Evolutionary conservation across 768 basidiomycete species (phyloP).

Genomic region (Mycena crocata): DNA sequence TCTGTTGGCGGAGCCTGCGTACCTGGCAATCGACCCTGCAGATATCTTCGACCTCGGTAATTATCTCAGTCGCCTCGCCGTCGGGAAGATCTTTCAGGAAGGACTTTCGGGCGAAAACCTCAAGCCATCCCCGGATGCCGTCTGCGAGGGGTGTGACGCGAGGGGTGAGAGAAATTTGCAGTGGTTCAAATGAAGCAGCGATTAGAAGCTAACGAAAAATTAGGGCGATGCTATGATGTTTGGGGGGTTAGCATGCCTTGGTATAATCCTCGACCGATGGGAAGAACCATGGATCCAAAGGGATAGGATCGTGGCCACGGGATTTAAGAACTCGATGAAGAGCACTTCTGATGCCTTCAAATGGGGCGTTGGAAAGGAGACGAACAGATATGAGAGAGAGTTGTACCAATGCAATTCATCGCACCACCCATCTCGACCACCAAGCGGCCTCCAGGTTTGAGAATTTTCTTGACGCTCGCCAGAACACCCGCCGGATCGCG

Average conservation of each 20-base stretch:
- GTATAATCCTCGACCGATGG: slow-evolving; percentile 78
- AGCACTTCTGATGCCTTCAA: slow-evolving; percentile 70
- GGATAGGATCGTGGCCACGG: slow-evolving; percentile 67
- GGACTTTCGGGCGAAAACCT: slow-evolving; percentile 70
- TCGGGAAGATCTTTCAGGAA: slow-evolving; percentile 68
- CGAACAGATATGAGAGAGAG: neutral
- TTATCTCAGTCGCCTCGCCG: slow-evolving; percentile 66
- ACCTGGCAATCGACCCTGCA: slow-evolving; percentile 67
- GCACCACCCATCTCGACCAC: slow-evolving; percentile 85
- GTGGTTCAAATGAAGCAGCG: slow-evolving; percentile 66
- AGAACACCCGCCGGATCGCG: slow-evolving; percentile 75
- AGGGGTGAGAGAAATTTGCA: slow-evolving; percentile 65
- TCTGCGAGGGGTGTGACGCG: slow-evolving; percentile 63
- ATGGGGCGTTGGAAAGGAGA: neutral
- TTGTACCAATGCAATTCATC: slow-evolving; percentile 74
- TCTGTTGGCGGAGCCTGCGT: no score
- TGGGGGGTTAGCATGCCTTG: slow-evolving; percentile 50
- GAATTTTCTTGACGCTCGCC: slow-evolving; percentile 63
- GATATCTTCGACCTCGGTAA: slow-evolving; percentile 70
- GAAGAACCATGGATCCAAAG: slow-evolving; percentile 87
- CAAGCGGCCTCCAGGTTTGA: slow-evolving; percentile 79
- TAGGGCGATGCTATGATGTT: neutral
- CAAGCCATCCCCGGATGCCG: slow-evolving; percentile 74
- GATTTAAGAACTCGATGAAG: slow-evolving; percentile 64
- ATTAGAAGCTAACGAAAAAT: slow-evolving; percentile 60